phyloP scores from a whole-genome alignment of 805 yeast species.

The Myxozyma kluyveri region DNA sequence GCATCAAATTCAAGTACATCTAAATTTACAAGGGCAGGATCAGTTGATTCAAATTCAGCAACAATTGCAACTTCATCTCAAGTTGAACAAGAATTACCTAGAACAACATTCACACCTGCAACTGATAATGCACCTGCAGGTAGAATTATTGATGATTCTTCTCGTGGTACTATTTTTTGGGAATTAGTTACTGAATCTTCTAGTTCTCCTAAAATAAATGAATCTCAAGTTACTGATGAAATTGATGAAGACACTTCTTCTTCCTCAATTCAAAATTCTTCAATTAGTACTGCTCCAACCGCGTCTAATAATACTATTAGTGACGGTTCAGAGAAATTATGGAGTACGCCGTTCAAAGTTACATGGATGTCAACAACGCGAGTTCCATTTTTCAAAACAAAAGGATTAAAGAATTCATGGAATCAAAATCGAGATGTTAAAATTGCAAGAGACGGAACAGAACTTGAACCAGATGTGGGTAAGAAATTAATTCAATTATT shows the following conservation, averaged over 20 bases:
- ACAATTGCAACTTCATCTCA: conserved; percentile 3
- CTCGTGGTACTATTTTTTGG: conserved; percentile 43
- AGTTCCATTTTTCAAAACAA: conserved; percentile 38
- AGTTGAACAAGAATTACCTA: conserved; percentile 17
- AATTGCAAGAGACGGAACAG: conserved; percentile 46
- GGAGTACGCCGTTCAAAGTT: conserved; percentile 42
- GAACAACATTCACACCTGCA: conserved; percentile 31
- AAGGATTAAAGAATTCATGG: conserved; percentile 39
- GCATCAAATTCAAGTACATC: conserved; percentile 7
- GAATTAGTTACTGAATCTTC: conserved; percentile 32
- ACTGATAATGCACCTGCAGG: conserved; percentile 36
- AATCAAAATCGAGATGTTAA: conserved; percentile 43
- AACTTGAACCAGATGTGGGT: conserved; percentile 41
- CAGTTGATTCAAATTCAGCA: background rate
- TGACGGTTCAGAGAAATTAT: conserved; percentile 18
- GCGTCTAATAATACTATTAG: too few relatives aligned
- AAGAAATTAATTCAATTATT: conserved; percentile 36
- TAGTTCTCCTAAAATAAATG: background rate
- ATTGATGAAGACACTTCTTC: background rate
- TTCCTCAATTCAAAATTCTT: background rate
- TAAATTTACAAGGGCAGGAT: background rate
- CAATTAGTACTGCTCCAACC: conserved; percentile 17
- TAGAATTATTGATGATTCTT: conserved; percentile 38
- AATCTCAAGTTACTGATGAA: background rate
- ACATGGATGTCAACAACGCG: conserved; percentile 39